Base-by-base conservation (phyloP, 345 rosid species). In the Erysimum cheiranthoides region DNA sequence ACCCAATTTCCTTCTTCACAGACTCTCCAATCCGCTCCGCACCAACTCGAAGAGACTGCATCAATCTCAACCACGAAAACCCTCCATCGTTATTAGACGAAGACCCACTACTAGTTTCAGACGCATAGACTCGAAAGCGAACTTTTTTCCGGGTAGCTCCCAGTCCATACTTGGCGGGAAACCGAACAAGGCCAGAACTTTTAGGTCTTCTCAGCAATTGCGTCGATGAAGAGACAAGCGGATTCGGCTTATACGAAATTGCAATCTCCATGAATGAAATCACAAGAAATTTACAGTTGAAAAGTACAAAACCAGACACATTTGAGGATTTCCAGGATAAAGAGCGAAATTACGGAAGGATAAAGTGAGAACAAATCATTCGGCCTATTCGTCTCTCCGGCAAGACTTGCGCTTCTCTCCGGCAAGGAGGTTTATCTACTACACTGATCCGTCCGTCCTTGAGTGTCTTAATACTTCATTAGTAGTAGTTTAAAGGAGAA, bases 1-100 rank as follows among this genome's bases (percentile, higher is more conserved):
- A 75, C 61, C 92, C 96, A 59, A 77, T 84, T 81, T 91, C 96
- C 81, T 62, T 87, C 85, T 84, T 86, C 76, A 85, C 81, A 3
- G 93, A 77, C 69, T 89, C 88, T 7, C 86, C 82, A 14, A 91
- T 85, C 42, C 84, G 78, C 78, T 84, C 83, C 18, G 82, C 82
- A 38, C 90, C 91, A 10, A 78, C 42, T n/a, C 81, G 85, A 49
- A 89, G 30, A 6, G 90, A 82, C 64, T 75, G 81, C 36, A 70
- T 52, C 38, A 92, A 70, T 9, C 77, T 79, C 75, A 46, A 71
- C 98, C 96, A 90, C 27, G 89, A 85, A 58, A 87, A 85, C 47
- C 85, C 88, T 52, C 68, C 84, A 35, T 45, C 30, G 35, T 66
- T 73, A 30, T 73, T 52, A 66, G 77, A 78, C 43, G 81, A 70